phyloP scores from a whole-genome alignment of 176 grass and related monocot species.

The Triticum monococcum region DNA sequence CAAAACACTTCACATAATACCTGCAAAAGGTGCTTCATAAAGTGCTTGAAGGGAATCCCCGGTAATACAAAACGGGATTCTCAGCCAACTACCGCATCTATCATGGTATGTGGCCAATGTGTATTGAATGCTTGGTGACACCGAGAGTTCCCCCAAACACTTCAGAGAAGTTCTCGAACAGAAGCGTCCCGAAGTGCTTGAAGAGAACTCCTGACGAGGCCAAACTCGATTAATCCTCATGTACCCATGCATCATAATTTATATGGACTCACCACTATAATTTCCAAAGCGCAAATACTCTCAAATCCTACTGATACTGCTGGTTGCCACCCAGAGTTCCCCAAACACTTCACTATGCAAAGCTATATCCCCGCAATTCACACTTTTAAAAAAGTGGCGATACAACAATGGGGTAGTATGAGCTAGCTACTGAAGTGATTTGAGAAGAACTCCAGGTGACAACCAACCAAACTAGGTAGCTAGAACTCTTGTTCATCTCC shows the following conservation, averaged over 20 bases:
- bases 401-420: slow-evolving; percentile 2
- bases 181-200: slow-evolving; percentile 36
- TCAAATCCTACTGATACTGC: not conserved
- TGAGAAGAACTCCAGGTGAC: slow-evolving; percentile 40
- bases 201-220: slow-evolving; percentile 29
- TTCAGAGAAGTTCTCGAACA: slow-evolving; percentile 4
- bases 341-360: slow-evolving; percentile 42
- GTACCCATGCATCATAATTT: not conserved
- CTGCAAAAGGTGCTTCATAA: not conserved
- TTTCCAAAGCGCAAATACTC: not conserved
- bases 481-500: not conserved
- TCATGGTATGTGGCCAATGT: not conserved
- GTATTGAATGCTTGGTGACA: not conserved
- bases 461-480: slow-evolving; percentile 37
- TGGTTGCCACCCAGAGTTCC: slow-evolving; percentile 18
- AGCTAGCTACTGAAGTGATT: slow-evolving; percentile 36
- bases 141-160: slow-evolving; percentile 62
- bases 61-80: slow-evolving; percentile 17
- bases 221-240: slow-evolving; percentile 22
- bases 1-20: slow-evolving; percentile 39
- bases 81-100: not conserved
- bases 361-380: not conserved
- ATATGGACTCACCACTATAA: not conserved
- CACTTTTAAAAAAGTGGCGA: not conserved
- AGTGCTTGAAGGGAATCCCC: slow-evolving; percentile 43